Base-by-base conservation (phyloP, 306 rosid genomes). In the Rosa chinensis region DNA sequence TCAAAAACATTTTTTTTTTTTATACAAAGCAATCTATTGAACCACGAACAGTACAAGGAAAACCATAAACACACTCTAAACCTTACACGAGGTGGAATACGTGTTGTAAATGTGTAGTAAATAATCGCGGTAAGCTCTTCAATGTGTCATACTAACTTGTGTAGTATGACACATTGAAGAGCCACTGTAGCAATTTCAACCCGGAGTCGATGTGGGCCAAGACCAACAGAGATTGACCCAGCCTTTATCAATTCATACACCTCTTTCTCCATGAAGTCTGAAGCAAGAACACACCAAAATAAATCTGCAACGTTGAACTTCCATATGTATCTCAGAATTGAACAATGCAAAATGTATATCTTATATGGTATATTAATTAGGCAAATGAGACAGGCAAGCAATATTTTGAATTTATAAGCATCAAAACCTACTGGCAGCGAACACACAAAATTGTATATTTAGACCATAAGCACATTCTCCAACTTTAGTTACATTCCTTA, bases 111-210 rank as follows among this genome's bases (percentile, higher is more conserved):
- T 25, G 25, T 25, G 25, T 0, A 25, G 25, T 25, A 25, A 25
- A 25, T 25, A 25, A 25, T 25, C 25, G 25, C 25, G 25, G 25
- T 25, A 25, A 25, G 25, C 25, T 25, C 25, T 25, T 25, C 25
- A 25, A 25, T 25, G 25, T 25, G 0, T 25, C 25, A 25, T 25
- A 25, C 25, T 25, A 25, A 25, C 25, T 25, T 25, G 25, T 25
- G 25, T 25, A 25, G 25, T 25, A 25, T 25, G 25, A 25, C 25
- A 25, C 25, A 25, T 25, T 25, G 75, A 81, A 94, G 89, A 28
- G 97, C 90, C 81, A 94, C 84, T 2, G 99, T 82, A 76, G 99
- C 99, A 58, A 97, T 94, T 91, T 94, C 99, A 52, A 94, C 97
- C 69, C 97, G 89, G 23, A 94, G 88, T 40, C 97, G 95, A 78